These are phyloP conservation scores for Leishmania guyanensis DNA, from an alignment of 208 protist species.

Conservation along the genomic window DNA sequence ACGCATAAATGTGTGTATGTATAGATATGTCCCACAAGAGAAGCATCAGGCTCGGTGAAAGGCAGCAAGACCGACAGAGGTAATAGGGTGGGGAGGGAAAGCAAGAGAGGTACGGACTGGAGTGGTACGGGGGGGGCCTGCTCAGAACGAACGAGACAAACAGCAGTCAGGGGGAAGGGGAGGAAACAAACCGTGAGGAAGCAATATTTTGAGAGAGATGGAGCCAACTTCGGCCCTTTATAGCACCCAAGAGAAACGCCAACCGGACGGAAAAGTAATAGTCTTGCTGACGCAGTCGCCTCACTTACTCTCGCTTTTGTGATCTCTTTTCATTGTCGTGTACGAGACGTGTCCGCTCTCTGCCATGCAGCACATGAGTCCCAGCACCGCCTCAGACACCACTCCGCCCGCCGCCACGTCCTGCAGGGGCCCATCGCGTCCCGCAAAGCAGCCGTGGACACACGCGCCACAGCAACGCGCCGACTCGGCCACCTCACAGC, in stretches of 20 bases:
- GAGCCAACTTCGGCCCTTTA: background rate
- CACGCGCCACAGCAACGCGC: no score
- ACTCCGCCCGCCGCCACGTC: no score
- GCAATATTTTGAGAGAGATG: background rate
- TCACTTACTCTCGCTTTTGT: no score
- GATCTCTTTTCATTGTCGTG: no score
- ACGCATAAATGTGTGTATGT: background rate
- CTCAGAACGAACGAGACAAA: background rate
- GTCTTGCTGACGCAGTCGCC: no score
- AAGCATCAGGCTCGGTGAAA: background rate
- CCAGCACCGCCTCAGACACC: no score
- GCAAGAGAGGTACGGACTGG: background rate
- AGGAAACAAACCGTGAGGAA: background rate
- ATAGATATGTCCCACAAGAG: background rate
- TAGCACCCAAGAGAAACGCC: background rate
- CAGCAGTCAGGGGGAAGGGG: background rate
- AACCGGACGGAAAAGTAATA: no score
- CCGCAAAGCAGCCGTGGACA: no score
- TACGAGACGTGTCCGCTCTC: background rate
- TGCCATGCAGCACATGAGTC: background rate
- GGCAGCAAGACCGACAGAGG: background rate
- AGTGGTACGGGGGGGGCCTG: background rate
- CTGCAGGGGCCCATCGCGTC: no score
- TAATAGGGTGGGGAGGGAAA: background rate
- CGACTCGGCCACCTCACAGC: background rate